These are phyloP conservation scores for Purpureocillium lavendulum DNA, from an alignment of 2,329 filamentous ascomycete species.

Conservation along the genomic window DNA sequence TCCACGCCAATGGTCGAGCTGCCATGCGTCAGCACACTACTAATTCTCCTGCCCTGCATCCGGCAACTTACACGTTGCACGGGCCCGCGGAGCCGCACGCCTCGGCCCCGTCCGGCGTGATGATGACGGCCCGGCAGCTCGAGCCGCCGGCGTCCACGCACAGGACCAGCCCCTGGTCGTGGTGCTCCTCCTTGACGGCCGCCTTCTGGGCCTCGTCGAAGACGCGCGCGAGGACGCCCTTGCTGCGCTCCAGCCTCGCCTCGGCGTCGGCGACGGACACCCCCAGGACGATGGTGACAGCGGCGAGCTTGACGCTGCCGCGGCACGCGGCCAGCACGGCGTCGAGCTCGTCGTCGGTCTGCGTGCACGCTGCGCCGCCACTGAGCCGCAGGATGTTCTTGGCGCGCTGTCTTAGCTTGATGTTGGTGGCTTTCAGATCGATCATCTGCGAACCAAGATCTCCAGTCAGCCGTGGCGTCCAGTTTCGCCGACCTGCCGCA, in stretches of 20 bases:
- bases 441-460: slow-evolving; percentile 2
- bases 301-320: slow-evolving; percentile 8
- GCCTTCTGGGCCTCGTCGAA: slow-evolving; percentile 5
- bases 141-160: slow-evolving; percentile 34
- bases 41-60: no score
- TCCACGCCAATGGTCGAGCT: slow-evolving; percentile 18
- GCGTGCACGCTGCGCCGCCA: slow-evolving; percentile 7
- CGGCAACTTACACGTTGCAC: slow-evolving; percentile 24
- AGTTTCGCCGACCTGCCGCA: slow-evolving; percentile 6
- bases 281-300: neutral
- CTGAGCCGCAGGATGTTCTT: slow-evolving; percentile 14
- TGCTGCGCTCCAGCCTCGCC: slow-evolving; percentile 7
- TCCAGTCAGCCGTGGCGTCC: neutral
- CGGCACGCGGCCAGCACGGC: slow-evolving; percentile 7
- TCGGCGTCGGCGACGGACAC: slow-evolving; percentile 11
- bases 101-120: slow-evolving; percentile 14
- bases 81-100: slow-evolving; percentile 21
- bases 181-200: neutral
- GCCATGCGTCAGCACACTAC: neutral
- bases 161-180: slow-evolving; percentile 13
- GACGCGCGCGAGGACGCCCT: slow-evolving; percentile 9
- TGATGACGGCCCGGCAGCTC: slow-evolving; percentile 29
- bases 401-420: slow-evolving; percentile 20
- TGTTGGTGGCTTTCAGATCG: slow-evolving; percentile 26
- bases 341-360: slow-evolving; percentile 12